A percentile compares a stretch with the other conserved stretches of the same genome.
These are phyloP conservation scores for Mortierella sp. DNA, from an alignment of 371 early-diverging fungal genomes.

Conservation along the genomic window DNA sequence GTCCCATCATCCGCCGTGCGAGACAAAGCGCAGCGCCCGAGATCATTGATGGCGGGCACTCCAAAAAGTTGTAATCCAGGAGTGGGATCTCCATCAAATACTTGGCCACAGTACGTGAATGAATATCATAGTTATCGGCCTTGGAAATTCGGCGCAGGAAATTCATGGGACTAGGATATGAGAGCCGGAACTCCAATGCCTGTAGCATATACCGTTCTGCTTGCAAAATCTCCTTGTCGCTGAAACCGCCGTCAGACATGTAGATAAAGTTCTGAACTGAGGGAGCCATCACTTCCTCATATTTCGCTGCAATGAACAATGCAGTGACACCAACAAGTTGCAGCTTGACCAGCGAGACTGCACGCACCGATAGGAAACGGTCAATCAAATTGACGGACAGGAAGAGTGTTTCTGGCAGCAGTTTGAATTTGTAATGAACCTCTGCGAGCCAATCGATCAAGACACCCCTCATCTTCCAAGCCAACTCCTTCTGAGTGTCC, in stretches of 20 bases:
- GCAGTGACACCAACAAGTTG: slow-evolving; percentile 98
- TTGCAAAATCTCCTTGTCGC: slow-evolving; percentile 84
- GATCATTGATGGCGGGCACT: slow-evolving; percentile 79
- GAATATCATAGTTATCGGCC: slow-evolving; percentile 89
- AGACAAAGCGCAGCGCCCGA: slow-evolving; percentile 92
- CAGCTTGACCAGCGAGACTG: slow-evolving; percentile 88
- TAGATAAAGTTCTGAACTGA: slow-evolving; percentile 83
- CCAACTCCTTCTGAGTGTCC: slow-evolving; percentile 86
- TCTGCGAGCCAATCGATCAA: slow-evolving; percentile 94
- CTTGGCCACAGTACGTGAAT: slow-evolving; percentile 93
- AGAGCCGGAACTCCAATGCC: slow-evolving; percentile 84
- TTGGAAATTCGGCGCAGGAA: slow-evolving; percentile 93
- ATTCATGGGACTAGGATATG: slow-evolving; percentile 89
- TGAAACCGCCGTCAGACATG: slow-evolving; percentile 84
- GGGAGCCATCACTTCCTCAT: slow-evolving; percentile 95
- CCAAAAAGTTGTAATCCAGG: slow-evolving; percentile 87
- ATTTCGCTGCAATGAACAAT: slow-evolving; percentile 96
- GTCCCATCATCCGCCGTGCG: slow-evolving; percentile 88
- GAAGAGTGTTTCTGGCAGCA: slow-evolving; percentile 97
- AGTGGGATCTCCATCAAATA: slow-evolving; percentile 97
- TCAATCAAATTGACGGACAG: slow-evolving; percentile 97
- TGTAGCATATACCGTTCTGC: slow-evolving; percentile 94
- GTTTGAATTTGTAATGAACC: slow-evolving; percentile 89
- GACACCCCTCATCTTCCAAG: slow-evolving; percentile 94
- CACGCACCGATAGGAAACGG: slow-evolving; percentile 92